Evolutionary conservation across 1,139 yeast species (phyloP), one percentile per base, ranked within the genome.

Genomic region (Entelexis paramagnoliae): DNA sequence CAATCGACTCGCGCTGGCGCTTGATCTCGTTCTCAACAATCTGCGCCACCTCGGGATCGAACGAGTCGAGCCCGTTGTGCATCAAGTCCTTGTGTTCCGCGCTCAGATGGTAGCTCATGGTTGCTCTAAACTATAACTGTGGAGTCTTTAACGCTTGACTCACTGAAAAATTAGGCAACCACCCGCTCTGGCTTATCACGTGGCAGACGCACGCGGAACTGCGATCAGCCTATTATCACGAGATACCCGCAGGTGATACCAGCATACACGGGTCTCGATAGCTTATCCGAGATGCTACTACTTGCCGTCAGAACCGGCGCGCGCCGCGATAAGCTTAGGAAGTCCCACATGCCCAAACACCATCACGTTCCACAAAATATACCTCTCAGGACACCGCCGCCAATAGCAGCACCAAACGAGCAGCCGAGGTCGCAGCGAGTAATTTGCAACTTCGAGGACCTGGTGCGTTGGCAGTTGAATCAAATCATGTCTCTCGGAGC

Each of bases 1-100:
- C 88, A 62, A 89, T 81, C 50, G 96, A 86, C 66, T 83, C 81
- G 71, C 81, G 83, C 72, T 89, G 97, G 72, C 97, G 84, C 60
- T 68, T 68, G 64, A 79, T 81, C 69, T 89, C 97, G 57, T 76
- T 77, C 58, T 74, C 69, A 64, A 88, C 74, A 65, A 87, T 86
- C 41, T 75, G 73, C 57, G 81, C 81, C 80, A 88, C 87, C 68
- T 86, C 95, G 39, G 95, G 95, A 67, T 87, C 96, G 59, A 83
- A 75, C 44, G 79, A 81, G 35, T 58, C 52, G 52, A 67, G 62
- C 46, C 58, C 60, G 49, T 58, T 65, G 57, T 66, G 63, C 57
- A 68, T 62, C 35, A 66, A 60, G 58, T 62, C 61, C 59, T 61
- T 62, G 62, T 66, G 70, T 41, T 61, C 56, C 51, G 65, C 61